These are phyloP conservation scores for Xerocomellus amylosporus DNA, from an alignment of 768 basidiomycete genomes.

Conservation along the genomic window DNA sequence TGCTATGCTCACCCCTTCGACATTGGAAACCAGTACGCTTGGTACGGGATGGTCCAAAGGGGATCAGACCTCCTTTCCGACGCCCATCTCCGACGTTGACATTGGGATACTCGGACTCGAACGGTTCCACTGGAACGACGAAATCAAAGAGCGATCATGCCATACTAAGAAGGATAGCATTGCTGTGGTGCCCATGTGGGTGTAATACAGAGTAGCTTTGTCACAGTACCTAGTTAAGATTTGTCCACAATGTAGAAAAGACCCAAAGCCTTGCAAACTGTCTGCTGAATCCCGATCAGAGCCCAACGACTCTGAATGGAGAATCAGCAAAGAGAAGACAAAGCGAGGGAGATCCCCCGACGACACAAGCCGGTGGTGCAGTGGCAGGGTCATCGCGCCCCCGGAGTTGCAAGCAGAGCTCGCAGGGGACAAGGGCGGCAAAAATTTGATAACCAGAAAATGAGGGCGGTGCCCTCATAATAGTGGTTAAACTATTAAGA, in stretches of 20 bases:
- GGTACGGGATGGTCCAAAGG: not conserved
- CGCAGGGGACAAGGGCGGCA: conserved; percentile 24
- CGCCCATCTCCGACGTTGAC: conserved; percentile 15
- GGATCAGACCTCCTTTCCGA: conserved; percentile 17
- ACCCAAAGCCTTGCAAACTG: not conserved
- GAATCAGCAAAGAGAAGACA: conserved; percentile 20
- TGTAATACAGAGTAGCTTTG: not conserved
- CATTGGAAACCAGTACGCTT: conserved; percentile 6
- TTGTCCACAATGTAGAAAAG: too few relatives aligned
- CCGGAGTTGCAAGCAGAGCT: conserved; percentile 45
- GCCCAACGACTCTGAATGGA: not conserved
- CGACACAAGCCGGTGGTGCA: conserved; percentile 53
- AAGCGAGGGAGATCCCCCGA: conserved; percentile 47
- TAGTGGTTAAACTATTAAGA: conserved; percentile 62
- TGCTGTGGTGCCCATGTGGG: conserved; percentile 19
- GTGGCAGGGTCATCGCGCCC: conserved; percentile 40
- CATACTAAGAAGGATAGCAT: conserved; percentile 23
- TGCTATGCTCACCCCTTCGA: not conserved
- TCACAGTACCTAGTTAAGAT: too few relatives aligned
- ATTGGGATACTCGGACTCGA: conserved; percentile 29
- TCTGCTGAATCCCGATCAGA: conserved; percentile 11
- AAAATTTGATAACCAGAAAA: conserved; percentile 53
- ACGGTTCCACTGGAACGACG: conserved; percentile 21
- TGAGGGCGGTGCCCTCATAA: conserved; percentile 53
- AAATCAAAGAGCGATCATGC: conserved; percentile 11